Base-by-base conservation (phyloP, 352 stramenopile species). In the Halophytophthora polymorphica region DNA sequence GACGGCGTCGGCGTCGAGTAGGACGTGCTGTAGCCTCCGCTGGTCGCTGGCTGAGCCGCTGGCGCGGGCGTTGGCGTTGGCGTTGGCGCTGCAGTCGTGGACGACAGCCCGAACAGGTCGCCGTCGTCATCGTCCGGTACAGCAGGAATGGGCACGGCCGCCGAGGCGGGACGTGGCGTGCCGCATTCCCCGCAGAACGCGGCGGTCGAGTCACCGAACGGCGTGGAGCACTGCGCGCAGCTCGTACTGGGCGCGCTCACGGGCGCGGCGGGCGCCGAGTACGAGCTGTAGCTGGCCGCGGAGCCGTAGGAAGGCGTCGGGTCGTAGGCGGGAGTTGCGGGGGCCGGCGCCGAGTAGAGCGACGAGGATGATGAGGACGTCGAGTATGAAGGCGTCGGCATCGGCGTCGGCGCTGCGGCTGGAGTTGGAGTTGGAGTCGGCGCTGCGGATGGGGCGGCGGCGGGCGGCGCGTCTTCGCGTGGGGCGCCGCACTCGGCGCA, bases 101-200 rank as follows among this genome's bases (percentile, higher is more conserved):
- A 77, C 5, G 61, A 34, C 35, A 53, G 38, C 2, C 77, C 77
- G 51, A 90, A 89, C 15, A 90, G 63, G 39, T 88, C 72, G n/a
- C 67, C 75, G 1, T 72, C 71, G 28, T 86, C 73, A 17, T 72
- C 66, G 3, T 45, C 38, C 3, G 17, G 39, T 17, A 42, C 39
- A 29, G 53, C 18, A 11, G 50, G 21, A 23, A 40, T 33, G 18
- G 58, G 6, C 13, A 40, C 6, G 19, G 66, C 40, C 13, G 43
- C 10, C 15, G 34, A 18, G 36, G 25, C 22, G 11, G 70, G 65
- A 2, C 74, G 71, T 15, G 81, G 70, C 22, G 84, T 62, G 10
- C 83, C 83, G 21, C 83, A 93, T 45, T 93, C 78, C 3, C 78
- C 83, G 34, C 83, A 93, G 47, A 93, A 93, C 5, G 61, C 38